phyloP scores from a whole-genome alignment of 768 basidiomycete species.

The Boletus sp. region DNA sequence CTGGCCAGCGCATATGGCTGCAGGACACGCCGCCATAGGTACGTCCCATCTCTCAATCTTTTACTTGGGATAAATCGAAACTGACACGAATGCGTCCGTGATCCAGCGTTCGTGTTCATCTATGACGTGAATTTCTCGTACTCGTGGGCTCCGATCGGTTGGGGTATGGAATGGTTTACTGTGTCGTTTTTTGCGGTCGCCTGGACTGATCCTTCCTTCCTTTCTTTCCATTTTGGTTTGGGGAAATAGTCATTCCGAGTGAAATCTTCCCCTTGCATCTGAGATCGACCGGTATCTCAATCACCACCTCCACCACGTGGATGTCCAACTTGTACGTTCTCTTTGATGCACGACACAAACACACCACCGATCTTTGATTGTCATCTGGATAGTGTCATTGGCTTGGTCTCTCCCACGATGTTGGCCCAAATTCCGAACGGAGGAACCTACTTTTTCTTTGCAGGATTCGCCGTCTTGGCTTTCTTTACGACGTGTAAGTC shows the following conservation, averaged over 20 bases:
- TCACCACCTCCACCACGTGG: constrained; percentile 43
- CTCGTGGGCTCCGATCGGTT: constrained; percentile 34
- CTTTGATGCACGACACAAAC: background rate
- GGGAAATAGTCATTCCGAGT: constrained; percentile 36
- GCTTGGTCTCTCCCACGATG: constrained; percentile 30
- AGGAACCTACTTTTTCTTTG: constrained; percentile 31
- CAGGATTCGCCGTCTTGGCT: constrained; percentile 24
- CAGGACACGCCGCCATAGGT: constrained; percentile 31
- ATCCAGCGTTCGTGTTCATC: constrained; percentile 38
- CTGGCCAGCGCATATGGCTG: constrained; percentile 28
- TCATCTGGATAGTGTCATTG: constrained; percentile 22
- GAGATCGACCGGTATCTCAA: constrained; percentile 40
- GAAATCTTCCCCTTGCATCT: constrained; percentile 44
- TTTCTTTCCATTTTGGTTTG: background rate
- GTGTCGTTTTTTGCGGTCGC: background rate
- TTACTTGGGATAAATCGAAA: constrained; percentile 8
- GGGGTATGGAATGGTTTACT: constrained; percentile 14
- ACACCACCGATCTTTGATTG: background rate
- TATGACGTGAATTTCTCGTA: constrained; percentile 37
- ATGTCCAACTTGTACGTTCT: constrained; percentile 36
- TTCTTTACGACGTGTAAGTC: constrained; percentile 31
- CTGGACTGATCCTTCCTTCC: background rate
- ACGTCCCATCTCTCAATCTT: constrained; percentile 20
- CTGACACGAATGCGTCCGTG: constrained; percentile 10
- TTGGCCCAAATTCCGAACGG: constrained; percentile 19